phyloP scores from a whole-genome alignment of 2,329 filamentous ascomycete species.

The Pyricularia sp. region DNA sequence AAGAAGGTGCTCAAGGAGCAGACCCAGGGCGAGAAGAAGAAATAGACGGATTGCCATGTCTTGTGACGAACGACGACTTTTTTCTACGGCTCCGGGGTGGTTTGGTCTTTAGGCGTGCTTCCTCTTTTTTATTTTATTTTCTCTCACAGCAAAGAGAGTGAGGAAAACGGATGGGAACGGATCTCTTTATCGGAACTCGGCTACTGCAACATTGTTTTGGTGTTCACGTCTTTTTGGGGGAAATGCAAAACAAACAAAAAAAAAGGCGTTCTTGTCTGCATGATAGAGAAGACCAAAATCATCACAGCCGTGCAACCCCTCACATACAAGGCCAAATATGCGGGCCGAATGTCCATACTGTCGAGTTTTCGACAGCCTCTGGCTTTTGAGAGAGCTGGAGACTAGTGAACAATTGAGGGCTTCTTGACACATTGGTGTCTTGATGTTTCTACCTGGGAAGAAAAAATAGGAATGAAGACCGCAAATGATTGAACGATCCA shows the following conservation, averaged over 20 bases:
- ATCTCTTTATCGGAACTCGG: background rate
- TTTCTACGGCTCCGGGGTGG: constrained; percentile 1
- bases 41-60: constrained; percentile 38
- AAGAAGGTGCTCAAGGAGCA: constrained; percentile 99
- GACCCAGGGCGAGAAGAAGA: constrained; percentile 59
- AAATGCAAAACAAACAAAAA: background rate
- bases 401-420: background rate
- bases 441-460: background rate
- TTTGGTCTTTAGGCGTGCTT: constrained; percentile 8
- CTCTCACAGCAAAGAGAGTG: background rate
- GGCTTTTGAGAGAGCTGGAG: background rate
- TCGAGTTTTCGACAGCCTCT: background rate
- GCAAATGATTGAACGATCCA: background rate
- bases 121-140: constrained; percentile 1
- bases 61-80: constrained; percentile 8
- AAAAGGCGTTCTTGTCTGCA: constrained; percentile 2
- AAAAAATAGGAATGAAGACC: background rate
- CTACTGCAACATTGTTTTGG: constrained; percentile 2
- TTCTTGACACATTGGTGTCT: background rate
- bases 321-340: background rate
- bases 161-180: constrained; percentile 3
- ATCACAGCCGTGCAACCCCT: background rate
- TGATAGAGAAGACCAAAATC: constrained; percentile 2
- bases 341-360: background rate
- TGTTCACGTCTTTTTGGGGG: constrained; percentile 1